phyloP scores from a whole-genome alignment of 2,329 filamentous ascomycete species.

The Botryotinia convoluta region DNA sequence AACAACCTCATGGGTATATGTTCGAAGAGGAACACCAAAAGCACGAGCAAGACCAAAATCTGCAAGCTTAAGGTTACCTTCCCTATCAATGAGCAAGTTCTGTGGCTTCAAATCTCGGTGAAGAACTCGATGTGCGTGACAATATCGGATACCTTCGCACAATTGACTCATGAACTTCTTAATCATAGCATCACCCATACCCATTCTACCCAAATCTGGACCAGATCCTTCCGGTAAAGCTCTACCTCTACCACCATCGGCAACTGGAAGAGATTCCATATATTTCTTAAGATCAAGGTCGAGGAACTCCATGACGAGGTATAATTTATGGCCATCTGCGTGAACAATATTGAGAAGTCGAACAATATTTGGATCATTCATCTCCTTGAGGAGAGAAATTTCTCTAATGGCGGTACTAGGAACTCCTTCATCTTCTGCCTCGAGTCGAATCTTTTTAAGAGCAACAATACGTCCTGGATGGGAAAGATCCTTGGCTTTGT shows the following conservation, averaged over 20 bases:
- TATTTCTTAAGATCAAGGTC: conserved; percentile 93
- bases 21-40: conserved; percentile 85
- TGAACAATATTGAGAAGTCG: conserved; percentile 88
- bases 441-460: conserved; percentile 91
- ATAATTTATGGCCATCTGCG: conserved; percentile 90
- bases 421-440: conserved; percentile 91
- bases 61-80: conserved; percentile 85
- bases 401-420: conserved; percentile 91
- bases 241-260: conserved; percentile 81
- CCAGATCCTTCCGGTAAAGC: conserved; percentile 75
- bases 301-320: conserved; percentile 89
- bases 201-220: conserved; percentile 61
- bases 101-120: conserved; percentile 90
- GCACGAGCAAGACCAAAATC: conserved; percentile 88
- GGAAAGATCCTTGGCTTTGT: conserved; percentile 85
- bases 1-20: conserved; percentile 93
- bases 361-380: conserved; percentile 89
- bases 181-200: conserved; percentile 75
- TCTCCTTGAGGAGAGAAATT: conserved; percentile 90
- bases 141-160: conserved; percentile 80
- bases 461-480: conserved; percentile 84
- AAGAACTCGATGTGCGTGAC: conserved; percentile 81
- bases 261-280: conserved; percentile 86
- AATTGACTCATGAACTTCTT: conserved; percentile 93
- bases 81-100: conserved; percentile 80